Percentiles rank a stretch among this genome's conserved stretches.
phyloP scores from a whole-genome alignment of 176 grass and related monocot species.

The Tuctoria greenei region DNA sequence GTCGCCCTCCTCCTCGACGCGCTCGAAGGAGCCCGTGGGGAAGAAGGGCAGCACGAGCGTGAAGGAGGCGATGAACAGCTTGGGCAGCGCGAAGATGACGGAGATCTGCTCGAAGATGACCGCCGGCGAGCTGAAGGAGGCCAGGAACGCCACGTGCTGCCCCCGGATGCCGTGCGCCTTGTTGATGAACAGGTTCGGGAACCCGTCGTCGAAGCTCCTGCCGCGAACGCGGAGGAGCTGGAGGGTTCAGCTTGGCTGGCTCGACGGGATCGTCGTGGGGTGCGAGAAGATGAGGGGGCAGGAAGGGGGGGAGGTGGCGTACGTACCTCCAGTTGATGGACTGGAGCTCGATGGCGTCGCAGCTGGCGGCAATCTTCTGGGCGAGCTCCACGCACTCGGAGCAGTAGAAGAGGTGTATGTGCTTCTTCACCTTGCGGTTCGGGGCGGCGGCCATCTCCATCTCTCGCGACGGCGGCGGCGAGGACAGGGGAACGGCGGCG shows the following conservation, averaged over 20 bases:
- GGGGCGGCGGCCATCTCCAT: conserved; percentile 32
- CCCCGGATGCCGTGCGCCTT: conserved; percentile 82
- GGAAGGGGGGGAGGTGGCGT: background rate
- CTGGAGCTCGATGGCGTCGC: conserved; percentile 71
- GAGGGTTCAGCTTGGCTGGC: background rate
- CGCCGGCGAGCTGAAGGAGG: conserved; percentile 84
- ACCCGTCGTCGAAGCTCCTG: conserved; percentile 92
- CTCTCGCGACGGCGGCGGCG: conserved; percentile 14
- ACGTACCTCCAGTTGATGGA: conserved; percentile 82
- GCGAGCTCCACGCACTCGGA: conserved; percentile 81
- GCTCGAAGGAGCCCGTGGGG: conserved; percentile 91
- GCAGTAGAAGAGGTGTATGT: conserved; percentile 87
- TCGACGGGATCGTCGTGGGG: background rate
- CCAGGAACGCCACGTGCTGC: conserved; percentile 93
- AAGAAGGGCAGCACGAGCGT: conserved; percentile 94
- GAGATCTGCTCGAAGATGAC: conserved; percentile 96
- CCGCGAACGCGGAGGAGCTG: background rate
- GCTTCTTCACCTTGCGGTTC: conserved; percentile 64
- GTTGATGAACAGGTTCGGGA: conserved; percentile 97
- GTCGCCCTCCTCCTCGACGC: conserved; percentile 96
- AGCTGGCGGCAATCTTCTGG: conserved; percentile 52
- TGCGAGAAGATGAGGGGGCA: background rate
- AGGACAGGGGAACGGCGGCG: conserved; percentile 19
- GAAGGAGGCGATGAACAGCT: conserved; percentile 88
- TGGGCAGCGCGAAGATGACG: conserved; percentile 86